A percentile compares a stretch with the other conserved stretches of the same genome.
phyloP scores from a whole-genome alignment of 768 basidiomycete genomes.

The Mycena amicta region DNA sequence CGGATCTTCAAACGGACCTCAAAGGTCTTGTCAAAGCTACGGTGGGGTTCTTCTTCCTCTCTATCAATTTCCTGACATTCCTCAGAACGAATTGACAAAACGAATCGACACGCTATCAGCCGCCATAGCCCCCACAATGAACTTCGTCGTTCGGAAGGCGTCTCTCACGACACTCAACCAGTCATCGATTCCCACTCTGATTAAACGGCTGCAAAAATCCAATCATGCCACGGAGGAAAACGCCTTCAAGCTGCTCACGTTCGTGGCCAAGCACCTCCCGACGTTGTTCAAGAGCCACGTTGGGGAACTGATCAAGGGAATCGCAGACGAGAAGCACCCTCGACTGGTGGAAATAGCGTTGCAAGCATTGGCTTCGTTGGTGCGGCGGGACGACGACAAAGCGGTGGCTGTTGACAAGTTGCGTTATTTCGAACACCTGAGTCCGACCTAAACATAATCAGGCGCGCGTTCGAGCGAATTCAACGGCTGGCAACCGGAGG shows the following conservation, averaged over 20 bases:
- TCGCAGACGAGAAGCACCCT: slow-evolving; percentile 62
- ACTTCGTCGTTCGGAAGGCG: slow-evolving; percentile 66
- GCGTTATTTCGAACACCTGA: slow-evolving; percentile 28
- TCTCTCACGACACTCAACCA: slow-evolving; percentile 79
- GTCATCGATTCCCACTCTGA: slow-evolving; percentile 79
- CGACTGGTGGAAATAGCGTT: slow-evolving; percentile 65
- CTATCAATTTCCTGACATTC: background rate
- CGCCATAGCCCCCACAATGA: slow-evolving; percentile 66
- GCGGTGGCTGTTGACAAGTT: slow-evolving; percentile 68
- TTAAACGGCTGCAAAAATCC: slow-evolving; percentile 65
- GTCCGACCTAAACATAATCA: no score
- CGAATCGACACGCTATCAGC: slow-evolving; percentile 74
- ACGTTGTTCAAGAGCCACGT: slow-evolving; percentile 73
- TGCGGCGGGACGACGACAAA: slow-evolving; percentile 53
- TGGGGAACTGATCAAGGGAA: slow-evolving; percentile 71
- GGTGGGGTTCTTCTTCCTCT: slow-evolving; percentile 43
- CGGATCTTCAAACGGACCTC: slow-evolving; percentile 84
- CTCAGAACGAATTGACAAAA: slow-evolving; percentile 75
- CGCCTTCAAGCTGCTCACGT: slow-evolving; percentile 55
- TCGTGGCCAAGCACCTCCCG: slow-evolving; percentile 76
- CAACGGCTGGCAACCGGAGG: slow-evolving; percentile 59
- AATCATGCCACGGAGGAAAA: slow-evolving; percentile 42
- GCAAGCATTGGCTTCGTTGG: slow-evolving; percentile 74
- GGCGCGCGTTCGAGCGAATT: slow-evolving; percentile 69
- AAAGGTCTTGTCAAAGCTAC: slow-evolving; percentile 78